phyloP scores from a whole-genome alignment of 2,329 filamentous ascomycete genomes.

The Dactylellina drechsleri region DNA sequence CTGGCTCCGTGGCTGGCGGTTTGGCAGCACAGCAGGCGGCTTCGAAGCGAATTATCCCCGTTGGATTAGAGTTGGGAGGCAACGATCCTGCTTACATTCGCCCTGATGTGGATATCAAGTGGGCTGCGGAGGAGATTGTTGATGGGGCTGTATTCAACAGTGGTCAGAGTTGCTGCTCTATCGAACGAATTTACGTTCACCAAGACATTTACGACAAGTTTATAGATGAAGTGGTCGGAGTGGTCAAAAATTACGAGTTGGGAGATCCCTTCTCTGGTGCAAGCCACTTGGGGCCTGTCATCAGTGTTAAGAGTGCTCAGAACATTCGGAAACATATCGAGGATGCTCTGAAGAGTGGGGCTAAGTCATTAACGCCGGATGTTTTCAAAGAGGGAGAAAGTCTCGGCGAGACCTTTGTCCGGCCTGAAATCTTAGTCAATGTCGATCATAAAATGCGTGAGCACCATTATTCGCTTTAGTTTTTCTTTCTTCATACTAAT shows the following conservation, averaged over 20 bases:
- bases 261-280: constrained; percentile 83
- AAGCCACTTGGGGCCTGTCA: constrained; percentile 76
- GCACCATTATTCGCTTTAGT: constrained; percentile 6
- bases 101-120: constrained; percentile 83
- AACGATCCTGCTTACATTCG: constrained; percentile 94
- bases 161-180: constrained; percentile 94
- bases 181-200: constrained; percentile 92
- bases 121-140: constrained; percentile 93
- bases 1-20: constrained; percentile 88
- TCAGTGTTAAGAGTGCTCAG: constrained; percentile 71
- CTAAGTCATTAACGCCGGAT: constrained; percentile 82
- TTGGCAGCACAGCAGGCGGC: constrained; percentile 86
- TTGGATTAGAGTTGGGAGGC: constrained; percentile 90
- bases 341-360: constrained; percentile 84
- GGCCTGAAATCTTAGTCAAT: constrained; percentile 81
- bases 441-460: constrained; percentile 71
- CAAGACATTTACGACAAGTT: constrained; percentile 85
- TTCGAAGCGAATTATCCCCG: constrained; percentile 81
- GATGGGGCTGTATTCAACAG: constrained; percentile 98
- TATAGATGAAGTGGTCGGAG: constrained; percentile 79
- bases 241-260: constrained; percentile 71
- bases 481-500: constrained; percentile 2
- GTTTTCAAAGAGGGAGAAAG: constrained; percentile 57
- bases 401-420: constrained; percentile 70
- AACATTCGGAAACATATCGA: constrained; percentile 78